Conservation (phyloP, 306 rosid genomes). For the Gleditsia sinensis region DNA sequence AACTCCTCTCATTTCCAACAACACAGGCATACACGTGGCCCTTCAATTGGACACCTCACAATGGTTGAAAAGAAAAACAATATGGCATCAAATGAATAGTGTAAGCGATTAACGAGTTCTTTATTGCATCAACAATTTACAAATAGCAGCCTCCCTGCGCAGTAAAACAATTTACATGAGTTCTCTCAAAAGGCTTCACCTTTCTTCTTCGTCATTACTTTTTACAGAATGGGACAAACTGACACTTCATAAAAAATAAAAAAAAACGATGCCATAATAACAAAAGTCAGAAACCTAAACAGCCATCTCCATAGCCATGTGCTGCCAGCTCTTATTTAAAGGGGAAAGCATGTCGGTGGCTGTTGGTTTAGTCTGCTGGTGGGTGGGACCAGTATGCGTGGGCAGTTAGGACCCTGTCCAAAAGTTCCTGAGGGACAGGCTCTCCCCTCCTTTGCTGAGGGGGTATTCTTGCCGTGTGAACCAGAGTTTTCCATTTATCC, state of each 20-base stretch:
- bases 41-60: too few species aligned
- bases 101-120: constrained; percentile 32
- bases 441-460: constrained; percentile 95
- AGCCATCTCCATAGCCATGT: constrained; percentile 24
- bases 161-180: constrained; percentile 35
- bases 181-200: constrained; percentile 29
- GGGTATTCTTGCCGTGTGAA: constrained; percentile 90
- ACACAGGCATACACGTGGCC: neutral
- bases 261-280: constrained; percentile 16
- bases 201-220: too few species aligned
- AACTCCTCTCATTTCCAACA: constrained; percentile 7
- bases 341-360: too few species aligned
- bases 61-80: too few species aligned
- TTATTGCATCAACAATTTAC: constrained; percentile 35
- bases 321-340: too few species aligned
- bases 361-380: constrained; percentile 76
- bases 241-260: constrained; percentile 37
- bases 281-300: constrained; percentile 36
- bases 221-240: constrained; percentile 40
- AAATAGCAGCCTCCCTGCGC: constrained; percentile 28
- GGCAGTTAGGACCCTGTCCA: constrained; percentile 82
- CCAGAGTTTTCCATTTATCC: constrained; percentile 96
- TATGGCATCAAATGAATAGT: too few species aligned
- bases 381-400: constrained; percentile 88
- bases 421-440: constrained; percentile 89